Percentiles rank a stretch among this genome's conserved stretches.
Conservation (phyloP, 768 basidiomycete species). For the Boletus barrowsii region DNA sequence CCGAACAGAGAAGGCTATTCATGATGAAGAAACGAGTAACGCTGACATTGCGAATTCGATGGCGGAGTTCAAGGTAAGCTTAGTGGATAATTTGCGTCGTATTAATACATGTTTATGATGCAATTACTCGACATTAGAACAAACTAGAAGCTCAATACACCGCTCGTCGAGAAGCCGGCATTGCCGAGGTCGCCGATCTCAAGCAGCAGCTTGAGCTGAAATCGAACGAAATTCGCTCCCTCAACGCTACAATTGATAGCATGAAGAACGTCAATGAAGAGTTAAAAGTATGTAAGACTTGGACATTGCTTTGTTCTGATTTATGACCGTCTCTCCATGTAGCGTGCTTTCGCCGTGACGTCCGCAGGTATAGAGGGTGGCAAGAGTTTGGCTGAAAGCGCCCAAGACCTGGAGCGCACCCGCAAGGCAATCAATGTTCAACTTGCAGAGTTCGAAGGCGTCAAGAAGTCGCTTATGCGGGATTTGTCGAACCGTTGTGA, state of each 20-base stretch:
- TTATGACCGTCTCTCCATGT: not conserved
- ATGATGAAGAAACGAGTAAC: conserved; percentile 83
- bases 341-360: conserved; percentile 97
- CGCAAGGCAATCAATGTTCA: conserved; percentile 98
- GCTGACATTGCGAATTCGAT: conserved; percentile 82
- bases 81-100: not conserved
- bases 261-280: conserved; percentile 97
- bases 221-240: conserved; percentile 75
- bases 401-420: conserved; percentile 94
- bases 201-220: conserved; percentile 88
- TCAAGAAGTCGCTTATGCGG: conserved; percentile 98
- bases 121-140: conserved; percentile 45
- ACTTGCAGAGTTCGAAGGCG: conserved; percentile 95
- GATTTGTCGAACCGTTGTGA: conserved; percentile 99
- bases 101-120: not conserved
- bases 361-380: conserved; percentile 97
- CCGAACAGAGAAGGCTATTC: conserved; percentile 80
- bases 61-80: conserved; percentile 79
- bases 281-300: conserved; percentile 67
- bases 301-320: conserved; percentile 5
- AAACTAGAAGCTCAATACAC: conserved; percentile 94
- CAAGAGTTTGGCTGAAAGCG: conserved; percentile 94
- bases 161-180: conserved; percentile 86
- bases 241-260: conserved; percentile 86
- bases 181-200: conserved; percentile 79